Conservation (phyloP, 176 grass and related monocot species). For the Aegilops speltoides region DNA sequence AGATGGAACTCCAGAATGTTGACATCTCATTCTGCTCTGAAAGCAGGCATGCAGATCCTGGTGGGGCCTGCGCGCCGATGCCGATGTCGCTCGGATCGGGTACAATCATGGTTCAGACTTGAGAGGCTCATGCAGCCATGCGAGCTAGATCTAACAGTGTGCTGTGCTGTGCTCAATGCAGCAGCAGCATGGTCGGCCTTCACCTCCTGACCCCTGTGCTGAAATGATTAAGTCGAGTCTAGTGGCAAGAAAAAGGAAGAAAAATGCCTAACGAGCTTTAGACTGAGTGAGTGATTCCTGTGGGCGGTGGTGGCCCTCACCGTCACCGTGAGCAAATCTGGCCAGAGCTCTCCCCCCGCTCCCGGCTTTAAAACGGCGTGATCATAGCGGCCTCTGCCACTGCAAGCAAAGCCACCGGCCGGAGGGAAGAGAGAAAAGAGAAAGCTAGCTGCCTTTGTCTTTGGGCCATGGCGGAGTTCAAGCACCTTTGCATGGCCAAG, state of each 20-base stretch:
- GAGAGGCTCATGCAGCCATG: neutral
- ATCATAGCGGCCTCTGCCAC: constrained; percentile 1
- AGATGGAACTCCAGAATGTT: neutral
- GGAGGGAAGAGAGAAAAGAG: neutral
- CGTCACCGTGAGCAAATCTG: constrained; percentile 17
- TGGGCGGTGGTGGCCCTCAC: constrained; percentile 17
- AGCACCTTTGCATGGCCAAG: constrained; percentile 57
- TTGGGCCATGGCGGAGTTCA: constrained; percentile 47
- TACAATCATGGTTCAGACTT: neutral
- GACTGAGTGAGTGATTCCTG: neutral
- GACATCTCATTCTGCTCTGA: neutral
- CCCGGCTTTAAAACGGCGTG: constrained; percentile 24
- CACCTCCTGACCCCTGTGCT: neutral
- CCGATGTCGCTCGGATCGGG: neutral
- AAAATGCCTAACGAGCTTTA: neutral
- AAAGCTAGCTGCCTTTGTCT: neutral
- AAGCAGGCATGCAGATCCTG: constrained; percentile 3
- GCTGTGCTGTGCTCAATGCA: constrained; percentile 6
- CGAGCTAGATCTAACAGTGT: constrained; percentile 32
- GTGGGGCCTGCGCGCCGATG: neutral
- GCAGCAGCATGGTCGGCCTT: constrained; percentile 1
- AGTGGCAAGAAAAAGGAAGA: neutral
- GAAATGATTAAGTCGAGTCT: constrained; percentile 29
- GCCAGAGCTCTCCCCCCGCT: neutral
- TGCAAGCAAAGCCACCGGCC: neutral